Percentiles rank a stretch among this genome's conserved stretches.
Conservation (phyloP, 2,329 filamentous ascomycete species). For the Cucurbitaria berberidis region DNA sequence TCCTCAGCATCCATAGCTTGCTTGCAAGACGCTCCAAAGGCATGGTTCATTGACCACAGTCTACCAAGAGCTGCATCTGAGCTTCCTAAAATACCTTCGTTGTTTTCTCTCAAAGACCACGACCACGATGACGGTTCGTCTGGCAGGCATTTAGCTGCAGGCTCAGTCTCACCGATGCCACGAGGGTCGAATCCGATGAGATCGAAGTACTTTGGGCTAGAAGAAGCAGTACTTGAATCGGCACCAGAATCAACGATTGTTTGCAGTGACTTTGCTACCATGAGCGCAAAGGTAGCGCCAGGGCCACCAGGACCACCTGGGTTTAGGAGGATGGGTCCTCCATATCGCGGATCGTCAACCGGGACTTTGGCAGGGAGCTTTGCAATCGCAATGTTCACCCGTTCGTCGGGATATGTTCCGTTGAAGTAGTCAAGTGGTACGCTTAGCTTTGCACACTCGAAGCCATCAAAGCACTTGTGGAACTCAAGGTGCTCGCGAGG, state of each 20-base stretch:
- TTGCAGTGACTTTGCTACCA: conserved; percentile 31
- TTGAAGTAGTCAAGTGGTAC: conserved; percentile 49
- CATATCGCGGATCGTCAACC: conserved; percentile 47
- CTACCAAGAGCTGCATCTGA: conserved; percentile 52
- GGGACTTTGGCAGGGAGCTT: conserved; percentile 44
- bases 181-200: conserved; percentile 55
- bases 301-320: conserved; percentile 54
- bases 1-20: conserved; percentile 27
- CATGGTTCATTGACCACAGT: conserved; percentile 51
- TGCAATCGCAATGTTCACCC: conserved; percentile 40
- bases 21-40: conserved; percentile 41
- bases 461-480: conserved; percentile 37
- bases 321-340: conserved; percentile 52
- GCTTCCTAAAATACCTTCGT: conserved; percentile 49
- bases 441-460: conserved; percentile 45
- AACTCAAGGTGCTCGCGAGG: conserved; percentile 37
- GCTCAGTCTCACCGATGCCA: conserved; percentile 48
- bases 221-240: conserved; percentile 9
- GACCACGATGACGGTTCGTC: conserved; percentile 38
- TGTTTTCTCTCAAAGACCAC: conserved; percentile 46
- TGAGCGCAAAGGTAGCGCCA: conserved; percentile 43
- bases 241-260: conserved; percentile 35
- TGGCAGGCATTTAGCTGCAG: conserved; percentile 44
- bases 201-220: conserved; percentile 49
- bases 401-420: conserved; percentile 35